phyloP scores from a whole-genome alignment of 345 rosid genomes.

The Populus tremula region DNA sequence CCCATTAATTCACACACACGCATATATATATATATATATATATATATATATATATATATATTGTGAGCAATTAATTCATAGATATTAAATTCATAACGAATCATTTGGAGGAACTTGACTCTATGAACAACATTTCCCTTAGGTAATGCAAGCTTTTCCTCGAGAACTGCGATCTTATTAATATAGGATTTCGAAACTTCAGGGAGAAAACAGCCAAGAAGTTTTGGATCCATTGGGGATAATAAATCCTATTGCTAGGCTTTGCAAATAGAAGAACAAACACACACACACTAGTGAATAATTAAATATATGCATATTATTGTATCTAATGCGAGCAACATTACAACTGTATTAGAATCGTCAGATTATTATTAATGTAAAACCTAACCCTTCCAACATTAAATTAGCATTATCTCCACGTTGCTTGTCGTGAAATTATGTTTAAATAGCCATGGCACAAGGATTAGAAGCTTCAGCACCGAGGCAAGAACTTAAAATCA shows the following conservation, averaged over 20 bases:
- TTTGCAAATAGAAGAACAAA: neutral
- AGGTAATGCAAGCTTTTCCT: neutral
- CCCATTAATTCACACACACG: too few relatives aligned
- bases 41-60: too few relatives aligned
- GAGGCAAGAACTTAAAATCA: slow-evolving; percentile 6
- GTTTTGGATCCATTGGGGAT: slow-evolving; percentile 19
- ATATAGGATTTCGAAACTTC: slow-evolving; percentile 25
- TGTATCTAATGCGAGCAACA: too few relatives aligned
- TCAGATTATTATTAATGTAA: neutral
- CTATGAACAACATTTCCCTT: slow-evolving; percentile 8
- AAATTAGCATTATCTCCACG: neutral
- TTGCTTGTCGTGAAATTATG: slow-evolving; percentile 2
- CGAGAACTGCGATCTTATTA: neutral
- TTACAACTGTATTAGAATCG: neutral
- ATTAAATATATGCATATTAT: neutral
- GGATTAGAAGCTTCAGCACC: slow-evolving; percentile 46
- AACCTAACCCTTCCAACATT: neutral
- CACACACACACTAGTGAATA: neutral
- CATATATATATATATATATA: too few relatives aligned
- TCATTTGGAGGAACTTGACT: neutral
- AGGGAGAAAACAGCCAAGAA: slow-evolving; percentile 50
- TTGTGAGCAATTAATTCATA: too few relatives aligned
- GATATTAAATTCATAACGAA: neutral
- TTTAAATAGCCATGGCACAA: slow-evolving; percentile 20
- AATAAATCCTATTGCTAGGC: neutral